Conservation (phyloP, 768 basidiomycete species). For the Exsudoporus frostii region DNA sequence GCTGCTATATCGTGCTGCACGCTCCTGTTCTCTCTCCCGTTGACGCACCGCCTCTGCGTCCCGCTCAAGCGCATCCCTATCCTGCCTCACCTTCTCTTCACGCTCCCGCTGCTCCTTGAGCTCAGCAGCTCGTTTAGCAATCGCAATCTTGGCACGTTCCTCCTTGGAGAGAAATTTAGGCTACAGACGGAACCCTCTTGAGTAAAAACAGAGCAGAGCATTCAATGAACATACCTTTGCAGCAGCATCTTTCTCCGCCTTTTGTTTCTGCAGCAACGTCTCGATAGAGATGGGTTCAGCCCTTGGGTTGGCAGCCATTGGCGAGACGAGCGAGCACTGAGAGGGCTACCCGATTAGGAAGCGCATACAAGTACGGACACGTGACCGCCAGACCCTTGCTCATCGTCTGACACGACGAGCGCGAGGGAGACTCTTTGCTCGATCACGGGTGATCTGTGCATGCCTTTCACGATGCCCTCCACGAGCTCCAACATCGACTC, state of each 20-base stretch:
- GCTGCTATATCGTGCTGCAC: conserved; percentile 39
- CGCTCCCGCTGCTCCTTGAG: conserved; percentile 68
- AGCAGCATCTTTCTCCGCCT: conserved; percentile 83
- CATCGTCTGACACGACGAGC: conserved; percentile 25
- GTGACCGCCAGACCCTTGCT: conserved; percentile 21
- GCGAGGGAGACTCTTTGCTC: conserved; percentile 8
- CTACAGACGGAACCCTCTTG: conserved; percentile 38
- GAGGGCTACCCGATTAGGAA: conserved; percentile 14
- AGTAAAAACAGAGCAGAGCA: not conserved
- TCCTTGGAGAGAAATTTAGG: conserved; percentile 94
- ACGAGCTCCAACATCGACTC: conserved; percentile 6
- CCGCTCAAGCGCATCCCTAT: conserved; percentile 71
- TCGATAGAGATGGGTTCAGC: conserved; percentile 87
- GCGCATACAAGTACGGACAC: not conserved
- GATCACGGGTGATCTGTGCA: conserved; percentile 20
- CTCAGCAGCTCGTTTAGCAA: conserved; percentile 82
- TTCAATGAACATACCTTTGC: conserved; percentile 60
- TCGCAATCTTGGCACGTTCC: conserved; percentile 84
- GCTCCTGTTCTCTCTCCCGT: conserved; percentile 42
- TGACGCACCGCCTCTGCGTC: conserved; percentile 68
- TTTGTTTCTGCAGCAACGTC: conserved; percentile 80
- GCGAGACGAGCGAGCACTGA: not conserved
- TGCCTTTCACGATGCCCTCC: conserved; percentile 15
- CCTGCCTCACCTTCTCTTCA: conserved; percentile 55
- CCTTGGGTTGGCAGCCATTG: conserved; percentile 41